Conservation (phyloP, 2,329 filamentous ascomycete genomes). For the Paracamarosporium sp. region DNA sequence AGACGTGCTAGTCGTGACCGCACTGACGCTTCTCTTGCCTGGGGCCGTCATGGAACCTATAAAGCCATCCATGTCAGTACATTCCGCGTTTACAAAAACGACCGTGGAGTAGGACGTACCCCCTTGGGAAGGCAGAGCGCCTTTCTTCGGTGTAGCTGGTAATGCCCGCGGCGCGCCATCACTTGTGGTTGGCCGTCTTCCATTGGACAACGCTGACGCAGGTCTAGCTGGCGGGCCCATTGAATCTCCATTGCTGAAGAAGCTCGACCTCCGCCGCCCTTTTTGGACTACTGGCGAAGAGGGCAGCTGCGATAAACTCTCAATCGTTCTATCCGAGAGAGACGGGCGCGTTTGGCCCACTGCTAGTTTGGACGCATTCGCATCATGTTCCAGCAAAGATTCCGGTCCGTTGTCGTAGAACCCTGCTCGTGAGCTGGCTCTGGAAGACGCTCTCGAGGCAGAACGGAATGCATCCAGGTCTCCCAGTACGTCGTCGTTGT, state of each 20-base stretch:
- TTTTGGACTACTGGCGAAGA: conserved; percentile 71
- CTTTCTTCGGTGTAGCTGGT: background rate
- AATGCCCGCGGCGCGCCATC: conserved; percentile 43
- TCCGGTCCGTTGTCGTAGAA: conserved; percentile 41
- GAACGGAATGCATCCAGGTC: conserved; percentile 52
- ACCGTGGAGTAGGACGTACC: background rate
- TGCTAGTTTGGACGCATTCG: conserved; percentile 22
- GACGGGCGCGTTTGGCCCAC: conserved; percentile 60
- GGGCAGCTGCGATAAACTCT: conserved; percentile 79
- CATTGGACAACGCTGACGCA: conserved; percentile 64
- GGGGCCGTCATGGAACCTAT: conserved; percentile 43
- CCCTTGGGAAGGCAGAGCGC: background rate
- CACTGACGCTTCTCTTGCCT: conserved; percentile 46
- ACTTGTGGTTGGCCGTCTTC: conserved; percentile 55
- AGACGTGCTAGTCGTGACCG: conserved; percentile 23
- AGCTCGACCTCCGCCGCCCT: conserved; percentile 71
- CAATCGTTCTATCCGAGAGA: conserved; percentile 82
- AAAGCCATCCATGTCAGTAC: conserved; percentile 33
- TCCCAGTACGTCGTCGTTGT: conserved; percentile 49
- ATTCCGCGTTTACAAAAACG: background rate
- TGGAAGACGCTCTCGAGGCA: conserved; percentile 50
- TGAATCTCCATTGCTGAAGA: conserved; percentile 71
- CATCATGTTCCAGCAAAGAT: conserved; percentile 18
- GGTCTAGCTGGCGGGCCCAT: conserved; percentile 69
- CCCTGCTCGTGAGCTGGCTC: conserved; percentile 44